Evolutionary conservation across 352 stramenopile genomes (phyloP), one percentile per base, ranked within the genome.

Genomic region (Globisporangium echinulatum): DNA sequence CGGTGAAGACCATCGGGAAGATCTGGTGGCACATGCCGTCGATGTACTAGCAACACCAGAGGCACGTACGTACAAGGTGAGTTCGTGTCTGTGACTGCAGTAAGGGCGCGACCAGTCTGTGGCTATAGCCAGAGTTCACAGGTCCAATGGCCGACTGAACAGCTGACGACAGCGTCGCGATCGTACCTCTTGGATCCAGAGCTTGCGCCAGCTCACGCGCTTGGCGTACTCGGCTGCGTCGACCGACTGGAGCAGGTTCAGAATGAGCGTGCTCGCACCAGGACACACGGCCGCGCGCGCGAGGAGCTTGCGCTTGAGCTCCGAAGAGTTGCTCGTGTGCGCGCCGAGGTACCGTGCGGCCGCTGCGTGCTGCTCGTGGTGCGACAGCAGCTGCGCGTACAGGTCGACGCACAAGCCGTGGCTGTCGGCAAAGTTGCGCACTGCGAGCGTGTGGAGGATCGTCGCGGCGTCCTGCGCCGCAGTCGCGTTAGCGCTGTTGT

Each of bases 21-120:
- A 87, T 54, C 56, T 88, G 81, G 48, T 81, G 68, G 54, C 74
- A 82, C 71, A 90, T 77, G n/a, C 81, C 81, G 39, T 82, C 69
- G 14, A 88, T 59, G 58, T 90, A 90, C 81, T 90, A 56, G 3
- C 4, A 6, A 17, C 53, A 53, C 15, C 53, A 58, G 5, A 58
- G 11, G 53, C 1, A 5, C 14, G 42, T 33, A 33, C 2, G 25
- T 33, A 33, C 25, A 33, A 33, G 25, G 25, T 33, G 25, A 33
- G 25, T 33, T 33, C 25, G 25, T 33, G 25, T 33, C 25, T 33
- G 25, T 33, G 25, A 3, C 25, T 33, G 2, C 25, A 33, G 25
- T 33, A 33, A 33, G 25, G 25, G 2, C 25, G 25, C 25, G 3
- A 33, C 25, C 25, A 33, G 25, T 33, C 25, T 33, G 25, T 33